Evolutionary conservation across 306 rosid species (phyloP), one percentile per base, ranked within the genome.

Genomic region (Styphnolobium japonicum): DNA sequence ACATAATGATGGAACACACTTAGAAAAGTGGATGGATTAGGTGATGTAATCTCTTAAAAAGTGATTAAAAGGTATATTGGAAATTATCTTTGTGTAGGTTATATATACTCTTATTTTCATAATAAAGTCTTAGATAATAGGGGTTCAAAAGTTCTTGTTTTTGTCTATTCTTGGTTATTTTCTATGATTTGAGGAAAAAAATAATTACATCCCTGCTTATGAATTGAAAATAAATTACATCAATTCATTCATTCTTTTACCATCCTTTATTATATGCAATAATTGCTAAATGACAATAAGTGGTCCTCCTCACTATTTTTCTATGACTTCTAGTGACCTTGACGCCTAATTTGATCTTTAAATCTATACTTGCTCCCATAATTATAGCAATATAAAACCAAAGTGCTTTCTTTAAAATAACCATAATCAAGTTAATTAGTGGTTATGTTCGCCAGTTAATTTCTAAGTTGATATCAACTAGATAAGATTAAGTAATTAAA

Each of bases 241-340:
- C 34, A 67, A 49, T 21, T 61, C 43, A 34, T 29, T 78, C 21
- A 48, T 58, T 73, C 77, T 62, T 57, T 73, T 55, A 62, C 79
- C 15, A 36, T 11, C 52, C n/a, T 45, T 29, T 61, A 31, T 49
- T 33, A 8, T 75, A 51, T 14, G 68, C 84, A 80, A 84, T 80
- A 62, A 84, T 80, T 76, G 73, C 80, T 75, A 75, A 74, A 78
- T 80, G 82, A 84, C 87, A 84, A 64, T 63, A 49, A 12, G 16
- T 53, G 27, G 39, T 81, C 52, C 16, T 57, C 71, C 34, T 77
- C 69, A 31, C 18, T 40, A 40, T 70, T 43, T 52, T 68, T 22
- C 10, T n/a, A 3, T 12, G 71, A 60, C 39, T 53, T 71, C 21
- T 22, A 25, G 53, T 64, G 25, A 69, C 46, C 19, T 16, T 56